Conservation (phyloP, 768 basidiomycete species). For the Mycena rosella region DNA sequence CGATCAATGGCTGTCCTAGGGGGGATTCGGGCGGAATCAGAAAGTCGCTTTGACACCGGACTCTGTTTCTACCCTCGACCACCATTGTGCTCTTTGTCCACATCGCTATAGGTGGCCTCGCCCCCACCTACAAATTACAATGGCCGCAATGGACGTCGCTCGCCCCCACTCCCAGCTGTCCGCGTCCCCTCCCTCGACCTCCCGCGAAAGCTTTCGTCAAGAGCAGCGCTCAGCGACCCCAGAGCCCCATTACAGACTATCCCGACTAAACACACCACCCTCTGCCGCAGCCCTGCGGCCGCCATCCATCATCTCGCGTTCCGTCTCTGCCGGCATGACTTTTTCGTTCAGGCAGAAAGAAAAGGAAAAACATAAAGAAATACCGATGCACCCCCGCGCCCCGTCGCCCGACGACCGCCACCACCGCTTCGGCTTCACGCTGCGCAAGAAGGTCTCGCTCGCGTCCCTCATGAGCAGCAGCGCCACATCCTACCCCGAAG, state of each 20-base stretch:
- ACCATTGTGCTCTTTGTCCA: slow-evolving; percentile 19
- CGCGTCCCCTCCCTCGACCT: slow-evolving; percentile 4
- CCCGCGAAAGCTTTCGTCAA: slow-evolving; percentile 6
- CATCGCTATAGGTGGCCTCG: slow-evolving; percentile 11
- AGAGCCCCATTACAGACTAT: slow-evolving; percentile 40
- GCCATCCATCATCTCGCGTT: slow-evolving; percentile 41
- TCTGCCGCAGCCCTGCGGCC: slow-evolving; percentile 48
- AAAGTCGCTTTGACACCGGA: too few relatives aligned
- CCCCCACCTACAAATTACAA: slow-evolving; percentile 21
- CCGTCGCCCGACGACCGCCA: slow-evolving; percentile 29
- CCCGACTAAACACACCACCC: slow-evolving; percentile 42
- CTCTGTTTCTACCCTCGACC: background rate
- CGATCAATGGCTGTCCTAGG: too few relatives aligned
- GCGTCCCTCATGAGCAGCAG: slow-evolving; percentile 22
- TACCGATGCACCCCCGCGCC: background rate
- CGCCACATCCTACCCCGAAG: background rate
- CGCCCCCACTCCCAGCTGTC: slow-evolving; percentile 25
- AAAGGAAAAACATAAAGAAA: slow-evolving; percentile 2
- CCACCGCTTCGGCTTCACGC: slow-evolving; percentile 26
- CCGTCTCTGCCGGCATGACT: slow-evolving; percentile 50
- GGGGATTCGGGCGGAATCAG: too few relatives aligned
- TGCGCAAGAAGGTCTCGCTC: slow-evolving; percentile 37
- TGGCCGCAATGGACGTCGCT: slow-evolving; percentile 32
- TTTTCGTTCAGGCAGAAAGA: slow-evolving; percentile 43
- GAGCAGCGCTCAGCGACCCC: slow-evolving; percentile 16